Base-by-base conservation (phyloP, 2,329 filamentous ascomycete genomes). In the Periconia macrospinosa region DNA sequence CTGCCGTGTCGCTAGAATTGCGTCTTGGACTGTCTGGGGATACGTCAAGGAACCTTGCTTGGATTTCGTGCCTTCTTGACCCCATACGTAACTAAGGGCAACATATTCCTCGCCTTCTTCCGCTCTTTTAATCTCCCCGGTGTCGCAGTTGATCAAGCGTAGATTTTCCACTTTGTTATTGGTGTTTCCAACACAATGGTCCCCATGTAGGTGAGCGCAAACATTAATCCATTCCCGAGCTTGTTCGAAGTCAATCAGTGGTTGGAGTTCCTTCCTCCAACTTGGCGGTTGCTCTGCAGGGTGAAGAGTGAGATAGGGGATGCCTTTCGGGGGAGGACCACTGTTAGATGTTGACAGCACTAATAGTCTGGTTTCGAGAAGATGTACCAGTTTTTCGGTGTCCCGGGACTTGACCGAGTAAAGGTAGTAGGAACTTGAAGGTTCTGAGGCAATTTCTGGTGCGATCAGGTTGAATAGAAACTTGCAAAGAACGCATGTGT, bases 1-100 rank as follows among this genome's bases (percentile, higher is more conserved):
- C 42, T 45, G 10, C 17, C 13, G 14, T 0, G 54, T 47, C 1
- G 49, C 51, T 2, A 30, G 6, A 5, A 59, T 48, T 14, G 54
- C 51, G 47, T 57, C 51, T 42, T 42, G 37, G n/a, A 59, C 50
- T 7, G 54, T 57, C 33, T 40, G 17, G 6, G 56, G 56, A 27
- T 44, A 47, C 17, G 23, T 17, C 9, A 13, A 13, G 7, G 46
- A 17, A 18, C 17, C 17, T 20, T 35, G 41, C n/a, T 30, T n/a
- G 15, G 41, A 45, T 37, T 6, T n/a, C 35, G 30, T 23, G 17
- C 30, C 18, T 3, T 45, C 42, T n/a, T 42, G 14, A 15, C 55
- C 55, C 55, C 55, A 57, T 10, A 53, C 50, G 30, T 57, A 57
- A 18, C 50, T 54, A 5, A 57, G 46, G 2, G 52, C 49, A 3